A percentile compares a stretch with the other conserved stretches of the same genome.
Conservation (phyloP, 768 basidiomycete species). For the Phanerochaete sordida region DNA sequence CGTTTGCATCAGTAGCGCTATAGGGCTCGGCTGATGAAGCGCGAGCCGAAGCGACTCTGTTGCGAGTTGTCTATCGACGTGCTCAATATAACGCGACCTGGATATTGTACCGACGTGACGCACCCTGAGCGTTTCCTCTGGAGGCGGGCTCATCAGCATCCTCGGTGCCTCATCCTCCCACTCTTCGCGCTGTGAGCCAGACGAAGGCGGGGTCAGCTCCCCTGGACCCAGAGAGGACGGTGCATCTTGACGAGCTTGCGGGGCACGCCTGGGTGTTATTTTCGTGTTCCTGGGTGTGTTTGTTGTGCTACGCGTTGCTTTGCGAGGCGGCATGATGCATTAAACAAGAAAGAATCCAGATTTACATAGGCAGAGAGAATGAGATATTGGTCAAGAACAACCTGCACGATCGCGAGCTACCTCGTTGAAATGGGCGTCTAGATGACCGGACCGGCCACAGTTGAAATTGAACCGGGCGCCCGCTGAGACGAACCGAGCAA, state of each 20-base stretch:
- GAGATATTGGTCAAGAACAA: not conserved
- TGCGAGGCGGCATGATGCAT: not conserved
- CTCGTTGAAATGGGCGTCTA: not conserved
- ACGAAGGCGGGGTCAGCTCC: not conserved
- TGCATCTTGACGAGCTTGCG: not conserved
- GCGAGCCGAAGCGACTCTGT: not conserved
- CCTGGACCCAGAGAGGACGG: constrained; percentile 1
- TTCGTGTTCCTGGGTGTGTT: not conserved
- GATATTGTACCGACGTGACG: constrained; percentile 4
- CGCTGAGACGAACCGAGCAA: too few species aligned
- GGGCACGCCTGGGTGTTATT: not conserved
- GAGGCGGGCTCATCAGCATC: constrained; percentile 57
- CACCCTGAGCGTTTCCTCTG: constrained; percentile 48
- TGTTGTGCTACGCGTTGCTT: not conserved
- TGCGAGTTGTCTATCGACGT: not conserved
- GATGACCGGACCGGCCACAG: not conserved
- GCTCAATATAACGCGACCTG: not conserved
- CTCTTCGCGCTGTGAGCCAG: not conserved
- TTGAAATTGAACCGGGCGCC: not conserved
- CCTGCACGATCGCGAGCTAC: not conserved
- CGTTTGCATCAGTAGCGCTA: not conserved
- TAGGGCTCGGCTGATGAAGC: not conserved
- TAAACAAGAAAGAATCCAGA: constrained; percentile 1
- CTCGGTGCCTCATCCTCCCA: constrained; percentile 5
- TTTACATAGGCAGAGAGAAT: not conserved